These are phyloP conservation scores for Diplodia corticola DNA, from an alignment of 2,329 filamentous ascomycete genomes.

Conservation along the genomic window DNA sequence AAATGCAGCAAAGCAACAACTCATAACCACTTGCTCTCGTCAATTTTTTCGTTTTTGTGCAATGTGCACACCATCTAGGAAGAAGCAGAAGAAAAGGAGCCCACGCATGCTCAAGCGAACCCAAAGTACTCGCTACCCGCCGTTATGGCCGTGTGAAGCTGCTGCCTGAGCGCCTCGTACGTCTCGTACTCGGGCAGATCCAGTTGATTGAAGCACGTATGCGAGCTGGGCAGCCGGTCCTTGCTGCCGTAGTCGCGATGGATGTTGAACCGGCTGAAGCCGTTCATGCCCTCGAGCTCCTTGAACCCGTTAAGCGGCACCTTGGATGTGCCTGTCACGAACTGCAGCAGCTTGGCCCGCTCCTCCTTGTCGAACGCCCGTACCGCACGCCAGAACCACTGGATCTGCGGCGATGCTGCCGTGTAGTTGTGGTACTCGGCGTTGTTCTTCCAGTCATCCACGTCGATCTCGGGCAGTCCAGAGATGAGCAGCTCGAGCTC, in stretches of 20 bases:
- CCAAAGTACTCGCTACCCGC: constrained; percentile 96
- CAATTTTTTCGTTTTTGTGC: constrained; percentile 2
- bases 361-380: constrained; percentile 99
- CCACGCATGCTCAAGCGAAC: constrained; percentile 67
- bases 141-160: constrained; percentile 95
- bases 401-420: constrained; percentile 90
- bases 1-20: constrained; percentile 15
- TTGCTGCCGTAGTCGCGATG: constrained; percentile 97
- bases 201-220: constrained; percentile 99
- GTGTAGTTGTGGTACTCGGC: constrained; percentile 99
- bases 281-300: constrained; percentile 99
- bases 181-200: constrained; percentile 97
- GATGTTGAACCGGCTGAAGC: constrained; percentile 96
- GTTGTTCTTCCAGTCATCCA: constrained; percentile 99
- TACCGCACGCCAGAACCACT: constrained; percentile 99
- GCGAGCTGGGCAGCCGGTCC: constrained; percentile 89
- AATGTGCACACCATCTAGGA: not conserved
- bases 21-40: not conserved
- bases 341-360: constrained; percentile 92
- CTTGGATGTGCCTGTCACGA: constrained; percentile 97
- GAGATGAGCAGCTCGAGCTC: constrained; percentile 96
- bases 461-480: constrained; percentile 92
- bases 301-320: constrained; percentile 98
- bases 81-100: not conserved
- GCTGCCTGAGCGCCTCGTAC: constrained; percentile 85